These are phyloP conservation scores for Nasturtium officinale DNA, from an alignment of 345 rosid species.

Conservation along the genomic window DNA sequence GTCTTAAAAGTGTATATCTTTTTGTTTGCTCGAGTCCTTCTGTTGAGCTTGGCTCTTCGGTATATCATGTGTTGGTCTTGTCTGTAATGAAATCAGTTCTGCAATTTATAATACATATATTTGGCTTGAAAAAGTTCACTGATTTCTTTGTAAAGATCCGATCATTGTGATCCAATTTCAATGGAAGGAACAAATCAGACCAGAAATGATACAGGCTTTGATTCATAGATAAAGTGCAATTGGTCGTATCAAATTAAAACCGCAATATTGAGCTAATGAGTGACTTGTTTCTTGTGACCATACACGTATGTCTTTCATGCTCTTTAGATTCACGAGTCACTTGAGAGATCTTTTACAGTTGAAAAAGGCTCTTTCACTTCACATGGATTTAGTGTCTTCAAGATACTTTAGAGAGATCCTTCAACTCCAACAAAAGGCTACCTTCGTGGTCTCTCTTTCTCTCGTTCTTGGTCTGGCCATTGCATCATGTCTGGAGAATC, in stretches of 20 bases:
- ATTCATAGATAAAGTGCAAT: constrained; percentile 24
- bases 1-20: constrained; percentile 17
- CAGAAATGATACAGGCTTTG: not conserved
- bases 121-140: constrained; percentile 21
- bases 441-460: constrained; percentile 27
- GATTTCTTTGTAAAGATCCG: constrained; percentile 18
- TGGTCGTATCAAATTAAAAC: constrained; percentile 34
- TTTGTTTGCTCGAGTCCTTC: constrained; percentile 32
- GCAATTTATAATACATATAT: constrained; percentile 13
- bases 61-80: constrained; percentile 34
- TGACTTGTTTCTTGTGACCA: constrained; percentile 34
- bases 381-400: constrained; percentile 42
- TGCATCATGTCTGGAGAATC: constrained; percentile 56
- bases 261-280: constrained; percentile 21
- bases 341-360: constrained; percentile 46
- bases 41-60: constrained; percentile 32
- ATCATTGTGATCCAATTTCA: not conserved
- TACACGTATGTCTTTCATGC: constrained; percentile 37
- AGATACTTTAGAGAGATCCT: constrained; percentile 35
- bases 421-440: constrained; percentile 39
- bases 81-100: constrained; percentile 32
- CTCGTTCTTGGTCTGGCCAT: constrained; percentile 30
- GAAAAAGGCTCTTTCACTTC: constrained; percentile 40
- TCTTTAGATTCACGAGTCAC: constrained; percentile 44
- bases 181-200: not conserved